Base-by-base conservation (phyloP, 441 rosid species). In the Eutrema salsugineum region DNA sequence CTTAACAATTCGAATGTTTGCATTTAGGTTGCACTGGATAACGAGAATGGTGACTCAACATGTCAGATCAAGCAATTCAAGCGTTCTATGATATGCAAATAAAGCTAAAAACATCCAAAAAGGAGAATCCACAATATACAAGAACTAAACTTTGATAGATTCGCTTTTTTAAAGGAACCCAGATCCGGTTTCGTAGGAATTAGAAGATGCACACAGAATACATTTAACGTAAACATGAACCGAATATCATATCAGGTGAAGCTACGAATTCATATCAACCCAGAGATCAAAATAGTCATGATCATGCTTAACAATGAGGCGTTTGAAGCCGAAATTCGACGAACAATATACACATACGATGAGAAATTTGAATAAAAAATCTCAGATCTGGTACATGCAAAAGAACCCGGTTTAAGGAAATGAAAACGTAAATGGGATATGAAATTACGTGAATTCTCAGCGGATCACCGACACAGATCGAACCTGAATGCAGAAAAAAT, bases 381-480 rank as follows among this genome's bases (percentile, higher is more conserved):
- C 68, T 19, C 73, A 77, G 80, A 77, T 77, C 77, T 61, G 77
- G 40, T 46, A 59, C 77, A 77, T 77, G 80, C 77, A 77, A 33
- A 58, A 11, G 38, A 38, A 57, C 46, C 62, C 72, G 28, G 47
- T 61, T 60, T 44, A 10, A 40, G 8, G 22, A 58, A 36, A 11
- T 2, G 20, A 46, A 69, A 58, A 70, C 68, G 53, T n/a, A 15
- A 73, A 65, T 57, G 60, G 43, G 50, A 32, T 59, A 60, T 20
- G 15, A 36, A 55, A 62, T 63, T 63, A 70, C 67, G 76, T 48
- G 61, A 70, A 70, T 46, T 51, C 32, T 64, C 12, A 8, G 67
- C 39, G 35, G 67, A 50, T 66, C 80, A 77, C 80, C 80, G 80
- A 77, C 70, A 77, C 77, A 46, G 64, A 77, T 77, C 77, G 63